These are phyloP conservation scores for Beauveria caledonica DNA, from an alignment of 2,329 filamentous ascomycete genomes.

Conservation along the genomic window DNA sequence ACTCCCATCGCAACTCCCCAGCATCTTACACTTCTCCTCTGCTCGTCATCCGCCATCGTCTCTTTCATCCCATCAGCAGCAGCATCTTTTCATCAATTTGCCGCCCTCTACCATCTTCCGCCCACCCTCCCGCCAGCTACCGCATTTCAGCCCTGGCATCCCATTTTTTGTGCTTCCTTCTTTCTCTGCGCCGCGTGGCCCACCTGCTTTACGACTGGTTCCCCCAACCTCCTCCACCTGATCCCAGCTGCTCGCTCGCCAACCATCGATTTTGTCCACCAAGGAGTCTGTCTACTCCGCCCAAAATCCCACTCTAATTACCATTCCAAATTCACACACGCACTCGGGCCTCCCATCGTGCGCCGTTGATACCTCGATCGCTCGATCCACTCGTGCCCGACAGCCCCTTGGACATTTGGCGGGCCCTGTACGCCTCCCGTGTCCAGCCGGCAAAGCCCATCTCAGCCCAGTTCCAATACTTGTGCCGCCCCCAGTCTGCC, in stretches of 20 bases:
- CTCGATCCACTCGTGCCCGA: conserved; percentile 6
- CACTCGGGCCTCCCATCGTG: conserved; percentile 3
- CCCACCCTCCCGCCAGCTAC: background rate
- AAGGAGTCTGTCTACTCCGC: conserved; percentile 3
- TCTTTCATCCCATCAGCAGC: conserved; percentile 2
- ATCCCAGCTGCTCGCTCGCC: conserved; percentile 8
- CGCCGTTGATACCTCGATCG: conserved; percentile 10
- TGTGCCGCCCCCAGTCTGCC: conserved; percentile 20
- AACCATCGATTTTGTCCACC: conserved; percentile 1
- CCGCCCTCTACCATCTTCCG: background rate
- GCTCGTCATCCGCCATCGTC: background rate
- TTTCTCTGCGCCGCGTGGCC: background rate
- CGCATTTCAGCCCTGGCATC: conserved; percentile 1
- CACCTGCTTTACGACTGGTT: background rate
- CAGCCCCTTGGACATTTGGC: conserved; percentile 1
- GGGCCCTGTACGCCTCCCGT: conserved; percentile 7
- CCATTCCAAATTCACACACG: background rate
- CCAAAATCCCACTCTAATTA: background rate
- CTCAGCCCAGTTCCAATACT: conserved; percentile 23
- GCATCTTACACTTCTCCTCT: background rate
- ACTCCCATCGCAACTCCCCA: conserved; percentile 9
- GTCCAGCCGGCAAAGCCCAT: conserved; percentile 1
- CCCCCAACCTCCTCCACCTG: conserved; percentile 10
- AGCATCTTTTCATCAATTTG: conserved; percentile 11
- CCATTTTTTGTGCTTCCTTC: conserved; percentile 2